Conservation (phyloP, 495 filamentous ascomycete genomes). For the Neurospora sublineolata region DNA sequence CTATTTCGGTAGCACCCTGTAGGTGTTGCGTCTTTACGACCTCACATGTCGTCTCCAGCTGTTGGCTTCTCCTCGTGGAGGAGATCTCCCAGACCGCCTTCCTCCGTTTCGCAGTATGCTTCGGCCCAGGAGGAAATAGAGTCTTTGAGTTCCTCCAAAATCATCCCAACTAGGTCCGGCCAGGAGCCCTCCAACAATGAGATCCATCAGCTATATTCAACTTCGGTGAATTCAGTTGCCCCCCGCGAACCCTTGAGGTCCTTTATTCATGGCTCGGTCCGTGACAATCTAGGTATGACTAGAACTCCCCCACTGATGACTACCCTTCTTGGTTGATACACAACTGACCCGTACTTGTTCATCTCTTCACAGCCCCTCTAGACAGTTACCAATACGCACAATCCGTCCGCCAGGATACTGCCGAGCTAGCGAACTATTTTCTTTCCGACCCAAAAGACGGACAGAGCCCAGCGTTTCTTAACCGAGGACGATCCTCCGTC, state of each 20-base stretch:
- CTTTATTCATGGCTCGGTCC: conserved; percentile 64
- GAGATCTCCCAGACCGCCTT: conserved; percentile 20
- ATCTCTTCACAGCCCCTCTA: conserved; percentile 25
- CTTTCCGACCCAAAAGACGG: conserved; percentile 50
- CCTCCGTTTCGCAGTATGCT: conserved; percentile 22
- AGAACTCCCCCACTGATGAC: conserved; percentile 9
- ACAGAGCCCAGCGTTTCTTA: conserved; percentile 29
- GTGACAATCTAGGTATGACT: conserved; percentile 48
- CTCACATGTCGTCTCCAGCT: conserved; percentile 23
- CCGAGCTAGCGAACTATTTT: conserved; percentile 79
- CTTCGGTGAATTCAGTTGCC: conserved; percentile 26
- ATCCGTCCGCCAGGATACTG: conserved; percentile 80
- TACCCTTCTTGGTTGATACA: background rate
- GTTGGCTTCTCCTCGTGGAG: conserved; percentile 28
- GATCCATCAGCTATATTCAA: conserved; percentile 20
- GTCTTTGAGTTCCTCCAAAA: conserved; percentile 4
- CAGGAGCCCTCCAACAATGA: conserved; percentile 12
- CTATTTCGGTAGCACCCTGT: background rate
- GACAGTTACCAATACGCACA: conserved; percentile 63
- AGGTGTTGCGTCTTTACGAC: background rate
- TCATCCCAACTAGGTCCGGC: conserved; percentile 5
- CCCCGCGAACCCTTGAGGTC: conserved; percentile 64
- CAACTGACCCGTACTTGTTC: background rate
- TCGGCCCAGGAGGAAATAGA: conserved; percentile 15
- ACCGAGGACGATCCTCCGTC: conserved; percentile 22